These are phyloP conservation scores for Botrytis pseudocinerea DNA, from an alignment of 2,329 filamentous ascomycete genomes.

Conservation along the genomic window DNA sequence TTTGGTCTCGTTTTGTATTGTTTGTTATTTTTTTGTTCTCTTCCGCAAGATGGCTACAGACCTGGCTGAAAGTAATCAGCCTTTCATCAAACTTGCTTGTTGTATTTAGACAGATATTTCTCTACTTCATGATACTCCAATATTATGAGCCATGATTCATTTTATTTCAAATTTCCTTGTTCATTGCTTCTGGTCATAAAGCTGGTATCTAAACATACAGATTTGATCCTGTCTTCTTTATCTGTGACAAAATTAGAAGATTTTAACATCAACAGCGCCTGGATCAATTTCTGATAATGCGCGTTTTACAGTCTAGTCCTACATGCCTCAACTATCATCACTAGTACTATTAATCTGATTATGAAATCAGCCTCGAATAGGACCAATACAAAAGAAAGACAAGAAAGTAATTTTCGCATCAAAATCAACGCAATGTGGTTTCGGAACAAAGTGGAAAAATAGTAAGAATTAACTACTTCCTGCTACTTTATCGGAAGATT, in stretches of 20 bases:
- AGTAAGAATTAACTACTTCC: background rate
- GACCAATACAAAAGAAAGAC: background rate
- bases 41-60: conserved; percentile 17
- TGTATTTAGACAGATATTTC: conserved; percentile 17
- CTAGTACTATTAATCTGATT: background rate
- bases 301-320: background rate
- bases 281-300: background rate
- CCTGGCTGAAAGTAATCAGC: background rate
- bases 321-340: background rate
- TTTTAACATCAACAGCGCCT: background rate
- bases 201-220: background rate
- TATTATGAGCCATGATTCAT: background rate
- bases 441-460: background rate
- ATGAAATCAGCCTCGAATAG: background rate
- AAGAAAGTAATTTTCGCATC: background rate
- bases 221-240: background rate
- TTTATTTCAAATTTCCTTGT: background rate
- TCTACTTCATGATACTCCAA: background rate
- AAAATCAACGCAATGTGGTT: background rate
- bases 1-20: background rate
- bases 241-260: too few relatives aligned
- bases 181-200: background rate
- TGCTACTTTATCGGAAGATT: too few relatives aligned
- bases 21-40: conserved; percentile 17
- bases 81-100: conserved; percentile 18